Base-by-base conservation (phyloP, 2,329 filamentous ascomycete species). In the Ramularia endophylla region DNA sequence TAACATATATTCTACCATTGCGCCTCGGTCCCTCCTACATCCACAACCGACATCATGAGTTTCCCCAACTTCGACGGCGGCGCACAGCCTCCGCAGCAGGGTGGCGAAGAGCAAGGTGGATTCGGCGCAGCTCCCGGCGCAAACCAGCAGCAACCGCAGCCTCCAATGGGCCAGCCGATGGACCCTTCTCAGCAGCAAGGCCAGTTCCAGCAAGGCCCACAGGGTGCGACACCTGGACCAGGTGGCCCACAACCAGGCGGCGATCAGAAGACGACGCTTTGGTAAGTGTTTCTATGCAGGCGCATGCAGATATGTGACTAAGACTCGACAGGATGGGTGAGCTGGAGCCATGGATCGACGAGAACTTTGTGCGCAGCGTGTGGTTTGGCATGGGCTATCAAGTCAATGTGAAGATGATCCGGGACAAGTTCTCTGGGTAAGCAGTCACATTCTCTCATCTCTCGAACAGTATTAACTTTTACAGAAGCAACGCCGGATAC, bases 361-460 rank as follows among this genome's bases (percentile, higher is more conserved):
- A 98, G 73, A 94, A 90, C 69, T 98, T 97, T 66, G 86, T 98
- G 62, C 89, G 94, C 69, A 92, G 85, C 56, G 81, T 97, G 33
- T 97, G 87, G 77, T 94, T 87, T 60, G 81, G 89, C 58, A 85
- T 95, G 71, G 88, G 85, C 55, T 92, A 97, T 69, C 81, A 81
- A 51, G 92, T 98, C 58, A 95, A 95, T 58, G 92, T 98, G 57
- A 98, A 98, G 79, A 95, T 98, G 77, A 98, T 98, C 60, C 87
- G 92, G 53, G 92, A 98, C 73, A 95, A 95, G 70, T 95, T 95
- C 68, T 95, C 90, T 63, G 92, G 90, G 88, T 95, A 76, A 69
- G 76, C 34, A 38, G 18, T 7, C 37, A 38, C 34, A 36, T n/a
- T 34, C 16, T 38, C 18, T 36, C 46, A 42, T 36, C 45, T 38